Evolutionary conservation across 352 stramenopile genomes (phyloP).

Genomic region (Phytophthora nicotianae): DNA sequence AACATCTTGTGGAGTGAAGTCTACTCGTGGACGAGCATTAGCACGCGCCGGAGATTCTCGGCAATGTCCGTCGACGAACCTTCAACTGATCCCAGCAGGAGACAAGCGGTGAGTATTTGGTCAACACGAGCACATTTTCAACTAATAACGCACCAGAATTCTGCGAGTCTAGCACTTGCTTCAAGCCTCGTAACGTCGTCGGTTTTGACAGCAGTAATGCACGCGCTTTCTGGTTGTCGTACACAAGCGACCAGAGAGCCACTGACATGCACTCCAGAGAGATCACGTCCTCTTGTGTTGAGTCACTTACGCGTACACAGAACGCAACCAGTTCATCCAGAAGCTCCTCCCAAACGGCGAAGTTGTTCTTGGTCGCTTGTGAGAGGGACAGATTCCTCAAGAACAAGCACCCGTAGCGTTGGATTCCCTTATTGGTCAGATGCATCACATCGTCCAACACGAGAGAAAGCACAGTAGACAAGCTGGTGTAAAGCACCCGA

Average conservation of each 20-base stretch:
- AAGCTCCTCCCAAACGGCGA: slow-evolving; percentile 58
- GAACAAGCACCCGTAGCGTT: slow-evolving; percentile 44
- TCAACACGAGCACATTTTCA: not conserved
- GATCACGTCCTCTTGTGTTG: slow-evolving; percentile 4
- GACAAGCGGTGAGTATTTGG: not conserved
- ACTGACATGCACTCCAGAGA: slow-evolving; percentile 38
- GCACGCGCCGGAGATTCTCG: slow-evolving; percentile 34
- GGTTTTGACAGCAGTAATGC: slow-evolving; percentile 43
- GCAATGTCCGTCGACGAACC: slow-evolving; percentile 15
- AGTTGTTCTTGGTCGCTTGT: slow-evolving; percentile 57
- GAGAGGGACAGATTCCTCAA: slow-evolving; percentile 68
- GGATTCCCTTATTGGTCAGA: slow-evolving; percentile 29
- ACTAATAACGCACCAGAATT: slow-evolving; percentile 17
- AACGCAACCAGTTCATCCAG: slow-evolving; percentile 43
- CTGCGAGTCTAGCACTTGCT: slow-evolving; percentile 31
- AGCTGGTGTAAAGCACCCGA: slow-evolving; percentile 41
- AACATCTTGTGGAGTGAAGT: slow-evolving; percentile 1
- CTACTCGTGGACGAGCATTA: slow-evolving; percentile 37
- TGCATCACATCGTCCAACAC: slow-evolving; percentile 59
- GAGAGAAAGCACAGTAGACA: slow-evolving; percentile 36
- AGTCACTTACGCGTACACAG: slow-evolving; percentile 15
- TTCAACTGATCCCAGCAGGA: slow-evolving; percentile 6
- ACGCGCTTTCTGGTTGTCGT: slow-evolving; percentile 69
- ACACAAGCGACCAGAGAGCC: slow-evolving; percentile 59
- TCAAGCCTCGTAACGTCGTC: slow-evolving; percentile 35